phyloP scores from a whole-genome alignment of 2,329 filamentous ascomycete genomes.

The Proliferodiscus dingleyae region DNA sequence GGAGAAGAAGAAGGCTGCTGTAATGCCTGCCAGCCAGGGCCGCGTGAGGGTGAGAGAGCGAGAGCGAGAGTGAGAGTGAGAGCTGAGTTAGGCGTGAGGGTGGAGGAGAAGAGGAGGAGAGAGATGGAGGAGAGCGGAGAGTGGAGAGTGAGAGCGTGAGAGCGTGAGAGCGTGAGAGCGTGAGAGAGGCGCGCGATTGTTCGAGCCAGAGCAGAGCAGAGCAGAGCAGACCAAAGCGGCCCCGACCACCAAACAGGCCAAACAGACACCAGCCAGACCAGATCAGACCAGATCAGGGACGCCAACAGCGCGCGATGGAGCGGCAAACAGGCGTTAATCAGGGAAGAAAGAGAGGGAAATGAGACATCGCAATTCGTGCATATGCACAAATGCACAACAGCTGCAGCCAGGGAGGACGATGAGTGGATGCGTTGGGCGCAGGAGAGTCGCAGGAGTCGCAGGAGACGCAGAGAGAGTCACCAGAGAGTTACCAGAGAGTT shows the following conservation, averaged over 20 bases:
- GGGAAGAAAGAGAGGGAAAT: constrained; percentile 6
- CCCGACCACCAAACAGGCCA: neutral
- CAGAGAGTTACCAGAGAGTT: too few relatives aligned
- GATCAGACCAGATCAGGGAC: neutral
- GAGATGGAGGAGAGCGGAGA: constrained; percentile 3
- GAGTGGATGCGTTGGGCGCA: neutral
- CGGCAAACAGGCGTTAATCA: constrained; percentile 9
- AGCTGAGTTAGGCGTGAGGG: neutral
- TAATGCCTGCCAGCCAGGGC: constrained; percentile 6
- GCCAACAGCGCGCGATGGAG: neutral
- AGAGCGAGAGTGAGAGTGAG: constrained; percentile 6
- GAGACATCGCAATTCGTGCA: constrained; percentile 11
- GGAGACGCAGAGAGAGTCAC: neutral
- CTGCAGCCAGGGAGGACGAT: neutral
- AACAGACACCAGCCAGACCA: neutral
- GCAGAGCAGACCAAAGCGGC: neutral
- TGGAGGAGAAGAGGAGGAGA: constrained; percentile 5
- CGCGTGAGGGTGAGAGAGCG: constrained; percentile 6
- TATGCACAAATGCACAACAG: too few relatives aligned
- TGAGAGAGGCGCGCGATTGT: neutral
- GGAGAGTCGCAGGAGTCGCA: neutral
- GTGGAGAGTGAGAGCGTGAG: neutral
- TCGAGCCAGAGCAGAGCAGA: neutral
- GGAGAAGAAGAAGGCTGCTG: constrained; percentile 16
- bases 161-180: too few relatives aligned